Conservation (phyloP, 352 stramenopile genomes). For the Globisporangium middletonii region DNA sequence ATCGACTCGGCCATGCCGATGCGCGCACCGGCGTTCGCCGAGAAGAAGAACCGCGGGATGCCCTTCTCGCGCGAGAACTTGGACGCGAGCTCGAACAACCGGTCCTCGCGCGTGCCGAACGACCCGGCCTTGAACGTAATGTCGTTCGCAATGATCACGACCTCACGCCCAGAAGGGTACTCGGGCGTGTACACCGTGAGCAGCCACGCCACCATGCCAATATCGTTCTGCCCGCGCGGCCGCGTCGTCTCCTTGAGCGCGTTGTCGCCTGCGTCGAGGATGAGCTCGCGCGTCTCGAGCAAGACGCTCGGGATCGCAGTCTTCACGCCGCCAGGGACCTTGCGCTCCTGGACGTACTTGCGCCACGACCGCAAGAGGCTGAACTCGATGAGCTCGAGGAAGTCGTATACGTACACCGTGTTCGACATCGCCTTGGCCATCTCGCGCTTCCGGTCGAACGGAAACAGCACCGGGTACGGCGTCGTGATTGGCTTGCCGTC, state of each 20-base stretch:
- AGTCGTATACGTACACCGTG: constrained; percentile 99
- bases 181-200: constrained; percentile 97
- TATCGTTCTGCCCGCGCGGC: constrained; percentile 94
- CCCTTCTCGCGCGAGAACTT: constrained; percentile 91
- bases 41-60: constrained; percentile 98
- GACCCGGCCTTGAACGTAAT: constrained; percentile 99
- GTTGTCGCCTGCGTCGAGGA: constrained; percentile 83
- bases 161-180: constrained; percentile 94
- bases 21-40: constrained; percentile 97
- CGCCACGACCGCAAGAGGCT: constrained; percentile 94
- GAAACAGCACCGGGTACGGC: constrained; percentile 96
- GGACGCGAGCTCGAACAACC: constrained; percentile 97
- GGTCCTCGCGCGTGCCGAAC: constrained; percentile 99
- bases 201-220: constrained; percentile 99
- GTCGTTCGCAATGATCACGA: constrained; percentile 99
- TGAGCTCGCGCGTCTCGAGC: constrained; percentile 92
- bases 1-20: constrained; percentile 99
- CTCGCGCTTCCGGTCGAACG: constrained; percentile 93
- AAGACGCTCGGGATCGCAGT: constrained; percentile 87
- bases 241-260: constrained; percentile 59
- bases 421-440: constrained; percentile 93
- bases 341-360: constrained; percentile 78
- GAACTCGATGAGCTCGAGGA: constrained; percentile 97
- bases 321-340: constrained; percentile 49
- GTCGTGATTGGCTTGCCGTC: constrained; percentile 93